phyloP scores from a whole-genome alignment of 768 basidiomycete species.

The Termitomyces sp. region DNA sequence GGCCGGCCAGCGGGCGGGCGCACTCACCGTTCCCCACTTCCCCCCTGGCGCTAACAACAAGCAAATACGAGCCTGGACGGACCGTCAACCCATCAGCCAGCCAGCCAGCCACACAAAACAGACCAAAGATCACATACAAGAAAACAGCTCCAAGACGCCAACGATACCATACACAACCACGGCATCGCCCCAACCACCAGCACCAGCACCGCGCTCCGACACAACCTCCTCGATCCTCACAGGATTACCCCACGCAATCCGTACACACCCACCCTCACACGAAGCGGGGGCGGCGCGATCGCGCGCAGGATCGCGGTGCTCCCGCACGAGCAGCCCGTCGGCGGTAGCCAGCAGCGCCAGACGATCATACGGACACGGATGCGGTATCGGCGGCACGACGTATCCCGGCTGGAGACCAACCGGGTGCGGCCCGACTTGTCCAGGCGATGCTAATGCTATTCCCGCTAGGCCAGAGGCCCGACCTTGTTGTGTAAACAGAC shows the following conservation, averaged over 20 bases:
- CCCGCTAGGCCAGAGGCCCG: no score
- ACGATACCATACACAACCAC: conserved; percentile 72
- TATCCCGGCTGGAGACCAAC: conserved; percentile 55
- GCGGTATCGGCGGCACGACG: conserved; percentile 62
- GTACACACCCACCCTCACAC: no score
- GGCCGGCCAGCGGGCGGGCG: no score
- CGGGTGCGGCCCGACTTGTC: conserved; percentile 13
- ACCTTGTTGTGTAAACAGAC: conserved; percentile 16
- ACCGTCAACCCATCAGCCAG: no score
- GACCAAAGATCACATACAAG: no score
- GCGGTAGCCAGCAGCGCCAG: conserved; percentile 56
- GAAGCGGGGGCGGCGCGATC: conserved; percentile 22
- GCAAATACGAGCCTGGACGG: conserved; percentile 69
- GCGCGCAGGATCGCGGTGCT: no score
- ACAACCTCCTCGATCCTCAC: conserved; percentile 47
- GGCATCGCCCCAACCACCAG: conserved; percentile 21
- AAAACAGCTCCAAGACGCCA: conserved; percentile 66
- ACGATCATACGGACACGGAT: conserved; percentile 66
- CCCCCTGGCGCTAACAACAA: conserved; percentile 61
- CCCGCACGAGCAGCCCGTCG: conserved; percentile 62
- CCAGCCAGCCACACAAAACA: no score
- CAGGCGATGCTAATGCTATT: conserved; percentile 9
- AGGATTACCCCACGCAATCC: conserved; percentile 51
- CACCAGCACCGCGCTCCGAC: background rate
- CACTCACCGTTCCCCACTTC: conserved; percentile 67